Evolutionary conservation across 306 rosid species (phyloP).

Genomic region (Cucumis sativus): DNA sequence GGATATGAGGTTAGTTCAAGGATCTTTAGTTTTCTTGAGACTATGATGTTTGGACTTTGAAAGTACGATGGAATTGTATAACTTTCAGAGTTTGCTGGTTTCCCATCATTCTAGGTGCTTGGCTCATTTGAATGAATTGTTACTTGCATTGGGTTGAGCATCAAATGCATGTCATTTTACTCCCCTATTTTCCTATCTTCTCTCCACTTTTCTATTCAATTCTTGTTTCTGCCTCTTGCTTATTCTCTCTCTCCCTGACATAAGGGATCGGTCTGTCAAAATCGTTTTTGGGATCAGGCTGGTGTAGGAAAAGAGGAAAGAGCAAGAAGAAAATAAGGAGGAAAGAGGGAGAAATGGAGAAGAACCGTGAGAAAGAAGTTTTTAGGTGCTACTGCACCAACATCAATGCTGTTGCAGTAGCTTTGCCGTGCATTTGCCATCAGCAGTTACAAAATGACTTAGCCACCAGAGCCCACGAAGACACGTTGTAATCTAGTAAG

Average conservation of each 20-base stretch:
- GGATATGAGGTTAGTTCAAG: constrained; percentile 58
- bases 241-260: neutral
- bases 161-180: neutral
- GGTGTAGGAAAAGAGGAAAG: no score
- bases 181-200: neutral
- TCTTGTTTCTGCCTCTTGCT: neutral
- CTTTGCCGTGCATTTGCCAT: no score
- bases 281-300: no score
- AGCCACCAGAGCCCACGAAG: no score
- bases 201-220: neutral
- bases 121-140: neutral
- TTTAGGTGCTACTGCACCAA: no score
- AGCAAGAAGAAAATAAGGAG: no score
- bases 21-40: constrained; percentile 8
- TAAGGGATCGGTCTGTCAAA: neutral
- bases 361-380: no score
- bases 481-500: no score
- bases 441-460: no score
- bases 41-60: neutral
- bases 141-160: neutral
- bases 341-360: no score
- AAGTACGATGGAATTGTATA: neutral
- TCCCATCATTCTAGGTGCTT: neutral
- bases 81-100: neutral
- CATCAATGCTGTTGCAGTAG: no score